A percentile compares a stretch with the other conserved stretches of the same genome.
These are phyloP conservation scores for Waltergamsia citrina DNA, from an alignment of 2,329 filamentous ascomycete genomes.

Conservation along the genomic window DNA sequence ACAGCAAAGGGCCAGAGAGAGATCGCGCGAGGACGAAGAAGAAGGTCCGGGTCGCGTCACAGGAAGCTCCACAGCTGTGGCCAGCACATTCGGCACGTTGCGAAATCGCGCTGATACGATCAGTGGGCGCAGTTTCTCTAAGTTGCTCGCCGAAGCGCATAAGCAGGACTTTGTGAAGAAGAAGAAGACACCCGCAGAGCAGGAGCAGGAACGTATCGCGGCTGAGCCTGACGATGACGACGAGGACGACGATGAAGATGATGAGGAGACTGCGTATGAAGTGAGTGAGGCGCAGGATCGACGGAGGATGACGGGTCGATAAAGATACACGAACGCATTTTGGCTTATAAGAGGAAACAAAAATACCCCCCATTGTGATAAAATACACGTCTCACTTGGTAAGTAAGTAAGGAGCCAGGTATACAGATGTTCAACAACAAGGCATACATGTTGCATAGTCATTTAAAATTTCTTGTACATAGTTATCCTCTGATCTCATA, in stretches of 20 bases:
- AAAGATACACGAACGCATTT: too few relatives aligned
- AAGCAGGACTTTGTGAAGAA: slow-evolving; percentile 87
- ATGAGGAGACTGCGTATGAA: slow-evolving; percentile 16
- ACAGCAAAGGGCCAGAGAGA: slow-evolving; percentile 5
- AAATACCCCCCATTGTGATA: too few relatives aligned
- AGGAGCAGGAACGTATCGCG: slow-evolving; percentile 9
- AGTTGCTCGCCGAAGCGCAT: slow-evolving; percentile 75
- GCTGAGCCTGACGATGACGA: slow-evolving; percentile 22
- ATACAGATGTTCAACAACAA: too few relatives aligned
- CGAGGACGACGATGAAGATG: slow-evolving; percentile 19
- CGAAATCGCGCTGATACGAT: slow-evolving; percentile 21
- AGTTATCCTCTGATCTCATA: too few relatives aligned
- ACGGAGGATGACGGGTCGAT: slow-evolving; percentile 7
- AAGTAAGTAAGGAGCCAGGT: too few relatives aligned
- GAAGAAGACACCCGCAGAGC: slow-evolving; percentile 28
- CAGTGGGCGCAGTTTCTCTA: slow-evolving; percentile 30
- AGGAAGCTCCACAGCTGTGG: slow-evolving; percentile 11
- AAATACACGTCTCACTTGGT: too few relatives aligned
- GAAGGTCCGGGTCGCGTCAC: too few relatives aligned
- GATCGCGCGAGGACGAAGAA: slow-evolving; percentile 1
- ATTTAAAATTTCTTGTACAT: too few relatives aligned
- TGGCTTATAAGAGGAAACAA: too few relatives aligned
- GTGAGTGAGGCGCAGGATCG: slow-evolving; percentile 14
- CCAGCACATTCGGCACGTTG: slow-evolving; percentile 9
- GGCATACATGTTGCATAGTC: too few relatives aligned